A percentile compares a stretch with the other conserved stretches of the same genome.
phyloP scores from a whole-genome alignment of 768 basidiomycete genomes.

The Xerocomus brunneocitrinus region DNA sequence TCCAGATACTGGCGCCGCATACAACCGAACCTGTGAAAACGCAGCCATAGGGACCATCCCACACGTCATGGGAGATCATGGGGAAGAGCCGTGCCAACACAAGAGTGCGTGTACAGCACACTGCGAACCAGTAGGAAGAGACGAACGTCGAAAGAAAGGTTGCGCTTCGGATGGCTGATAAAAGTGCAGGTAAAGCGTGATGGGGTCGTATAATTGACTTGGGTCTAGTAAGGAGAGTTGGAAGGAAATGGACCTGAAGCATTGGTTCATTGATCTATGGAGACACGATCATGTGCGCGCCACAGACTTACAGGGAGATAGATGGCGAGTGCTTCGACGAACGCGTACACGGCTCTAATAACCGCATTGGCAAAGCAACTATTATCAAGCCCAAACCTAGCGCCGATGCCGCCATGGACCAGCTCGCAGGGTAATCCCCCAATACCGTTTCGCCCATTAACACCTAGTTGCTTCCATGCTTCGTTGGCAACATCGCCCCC shows the following conservation, averaged over 20 bases:
- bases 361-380: slow-evolving; percentile 59
- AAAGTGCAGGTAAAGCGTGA: slow-evolving; percentile 37
- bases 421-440: slow-evolving; percentile 77
- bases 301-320: slow-evolving; percentile 62
- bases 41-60: slow-evolving; percentile 74
- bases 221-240: slow-evolving; percentile 58
- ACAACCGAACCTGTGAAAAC: slow-evolving; percentile 60
- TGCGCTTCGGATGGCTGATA: slow-evolving; percentile 59
- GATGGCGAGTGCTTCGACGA: slow-evolving; percentile 57
- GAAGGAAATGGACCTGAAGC: slow-evolving; percentile 63
- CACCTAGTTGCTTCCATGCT: slow-evolving; percentile 54
- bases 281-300: not conserved
- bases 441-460: slow-evolving; percentile 46
- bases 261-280: not conserved
- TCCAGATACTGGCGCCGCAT: slow-evolving; percentile 75
- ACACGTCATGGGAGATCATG: slow-evolving; percentile 66
- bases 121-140: slow-evolving; percentile 62
- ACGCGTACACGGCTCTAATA: slow-evolving; percentile 52
- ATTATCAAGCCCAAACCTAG: slow-evolving; percentile 41
- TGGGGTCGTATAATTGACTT: slow-evolving; percentile 43
- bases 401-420: slow-evolving; percentile 57
- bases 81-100: slow-evolving; percentile 61
- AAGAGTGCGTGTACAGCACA: slow-evolving; percentile 67
- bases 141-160: slow-evolving; percentile 71
- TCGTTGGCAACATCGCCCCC: slow-evolving; percentile 51